phyloP scores from a whole-genome alignment of 306 rosid species.

The Abrus pulchellus region DNA sequence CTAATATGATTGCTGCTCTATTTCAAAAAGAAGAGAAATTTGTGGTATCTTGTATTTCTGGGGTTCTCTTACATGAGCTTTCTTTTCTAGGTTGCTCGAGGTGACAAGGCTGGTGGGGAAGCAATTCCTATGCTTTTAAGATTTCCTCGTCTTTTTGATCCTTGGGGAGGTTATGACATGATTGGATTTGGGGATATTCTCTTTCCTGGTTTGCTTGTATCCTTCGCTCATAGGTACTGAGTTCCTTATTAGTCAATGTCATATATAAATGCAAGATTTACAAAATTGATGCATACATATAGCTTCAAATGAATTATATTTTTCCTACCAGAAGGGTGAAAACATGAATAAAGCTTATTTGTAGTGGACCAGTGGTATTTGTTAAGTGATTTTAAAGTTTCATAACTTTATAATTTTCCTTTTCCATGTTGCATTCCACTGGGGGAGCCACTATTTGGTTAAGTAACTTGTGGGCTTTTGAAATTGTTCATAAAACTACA shows the following conservation, averaged over 20 bases:
- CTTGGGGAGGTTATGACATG: slow-evolving; percentile 98
- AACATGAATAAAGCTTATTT: slow-evolving; percentile 22
- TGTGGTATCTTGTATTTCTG: slow-evolving; percentile 25
- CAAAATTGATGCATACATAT: neutral
- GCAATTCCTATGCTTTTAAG: slow-evolving; percentile 94
- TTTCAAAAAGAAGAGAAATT: slow-evolving; percentile 10
- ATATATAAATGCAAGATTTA: slow-evolving; percentile 21
- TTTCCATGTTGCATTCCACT: slow-evolving; percentile 2
- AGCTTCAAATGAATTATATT: slow-evolving; percentile 29
- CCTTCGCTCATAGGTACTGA: slow-evolving; percentile 77
- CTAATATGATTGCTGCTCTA: slow-evolving; percentile 16
- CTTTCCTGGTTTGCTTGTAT: slow-evolving; percentile 94
- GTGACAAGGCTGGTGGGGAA: slow-evolving; percentile 91
- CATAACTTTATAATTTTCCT: slow-evolving; percentile 21
- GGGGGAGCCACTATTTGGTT: slow-evolving; percentile 12
- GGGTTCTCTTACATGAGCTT: slow-evolving; percentile 26
- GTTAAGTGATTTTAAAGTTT: slow-evolving; percentile 13
- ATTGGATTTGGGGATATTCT: slow-evolving; percentile 97
- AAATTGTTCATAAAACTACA: slow-evolving; percentile 8
- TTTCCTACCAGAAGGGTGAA: neutral
- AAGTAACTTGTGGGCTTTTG: neutral
- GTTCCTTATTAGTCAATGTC: slow-evolving; percentile 36
- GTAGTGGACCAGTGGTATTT: neutral
- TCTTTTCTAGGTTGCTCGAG: slow-evolving; percentile 85
- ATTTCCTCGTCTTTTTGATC: slow-evolving; percentile 81